Evolutionary conservation across 495 filamentous ascomycete species (phyloP), one percentile per base, ranked within the genome.

Genomic region (Hypoxylon rickii): DNA sequence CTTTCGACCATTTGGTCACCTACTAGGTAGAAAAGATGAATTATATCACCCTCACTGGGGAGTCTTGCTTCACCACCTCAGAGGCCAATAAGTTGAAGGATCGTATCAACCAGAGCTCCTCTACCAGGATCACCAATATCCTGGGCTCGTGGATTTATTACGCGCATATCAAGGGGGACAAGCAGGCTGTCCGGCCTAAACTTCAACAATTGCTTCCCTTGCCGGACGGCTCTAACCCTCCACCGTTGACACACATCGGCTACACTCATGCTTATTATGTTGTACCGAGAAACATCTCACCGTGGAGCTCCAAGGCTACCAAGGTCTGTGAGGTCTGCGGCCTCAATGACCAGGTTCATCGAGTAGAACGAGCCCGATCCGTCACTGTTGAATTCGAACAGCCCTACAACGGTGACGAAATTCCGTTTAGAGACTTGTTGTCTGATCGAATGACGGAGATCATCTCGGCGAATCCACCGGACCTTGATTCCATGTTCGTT

Each of bases 291-390:
- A 96, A 92, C 29, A 91, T 96, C 57, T 96, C 91, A 31, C 94
- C 94, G 72, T 98, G 94, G 94, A 96, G 89, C 68, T 95, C 92
- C 42, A 90, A 96, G 66, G 94, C 93, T 31, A 96, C 93, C 31
- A 90, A 84, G 63, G 96, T 97, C 69, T 86, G 92, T 31, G 83
- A 92, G 49, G 92, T 96, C n/a, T 97, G 92, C 69, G 91, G 89
- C 16, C 73, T 96, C 38, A 80, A 83, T 52, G 75, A 84, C 17
- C 74, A 79, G 36, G 82, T 97, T 31, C 82, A 88, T 67, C 85
- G 92, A 36, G 90, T 97, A 51, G 94, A 98, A 76, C 83, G 95
- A 39, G 93, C 90, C 26, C 83, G 92, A 62, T 81, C 87, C 24
- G 69, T 91, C 55, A 81, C 79, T 64, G 59, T 96, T 57, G 70